A percentile compares a stretch with the other conserved stretches of the same genome.
Conservation (phyloP, 345 rosid species). For the Pseudoturritis turrita region DNA sequence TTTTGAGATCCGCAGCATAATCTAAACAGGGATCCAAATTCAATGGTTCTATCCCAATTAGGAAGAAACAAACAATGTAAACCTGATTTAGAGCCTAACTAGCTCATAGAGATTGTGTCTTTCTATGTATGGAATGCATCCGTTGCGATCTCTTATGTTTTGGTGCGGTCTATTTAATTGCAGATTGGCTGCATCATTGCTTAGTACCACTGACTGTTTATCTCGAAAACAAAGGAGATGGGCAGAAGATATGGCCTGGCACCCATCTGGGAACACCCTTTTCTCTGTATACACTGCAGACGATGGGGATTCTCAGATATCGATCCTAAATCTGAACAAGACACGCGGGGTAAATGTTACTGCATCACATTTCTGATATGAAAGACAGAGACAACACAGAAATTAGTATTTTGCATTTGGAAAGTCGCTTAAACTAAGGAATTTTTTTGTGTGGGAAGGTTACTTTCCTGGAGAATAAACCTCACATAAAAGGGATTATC, state of each 20-base stretch:
- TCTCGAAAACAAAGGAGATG: slow-evolving; percentile 75
- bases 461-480: slow-evolving; percentile 66
- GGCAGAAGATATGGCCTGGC: slow-evolving; percentile 97
- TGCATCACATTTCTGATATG: background rate
- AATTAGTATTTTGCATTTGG: background rate
- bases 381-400: background rate
- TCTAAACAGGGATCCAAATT: background rate
- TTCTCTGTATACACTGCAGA: slow-evolving; percentile 70
- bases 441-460: slow-evolving; percentile 40
- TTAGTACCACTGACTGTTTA: slow-evolving; percentile 56
- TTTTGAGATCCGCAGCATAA: background rate
- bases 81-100: background rate
- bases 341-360: slow-evolving; percentile 53
- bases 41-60: background rate
- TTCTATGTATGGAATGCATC: slow-evolving; percentile 3
- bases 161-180: background rate
- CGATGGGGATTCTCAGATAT: slow-evolving; percentile 79
- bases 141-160: background rate
- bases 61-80: background rate
- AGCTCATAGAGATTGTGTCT: background rate
- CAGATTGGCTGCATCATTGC: slow-evolving; percentile 75
- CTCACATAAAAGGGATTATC: slow-evolving; percentile 82
- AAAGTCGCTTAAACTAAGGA: background rate
- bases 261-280: slow-evolving; percentile 72
- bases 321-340: slow-evolving; percentile 64